These are phyloP conservation scores for Mycoemilia scoparia DNA, from an alignment of 192 early-diverging fungal genomes.

Conservation along the genomic window DNA sequence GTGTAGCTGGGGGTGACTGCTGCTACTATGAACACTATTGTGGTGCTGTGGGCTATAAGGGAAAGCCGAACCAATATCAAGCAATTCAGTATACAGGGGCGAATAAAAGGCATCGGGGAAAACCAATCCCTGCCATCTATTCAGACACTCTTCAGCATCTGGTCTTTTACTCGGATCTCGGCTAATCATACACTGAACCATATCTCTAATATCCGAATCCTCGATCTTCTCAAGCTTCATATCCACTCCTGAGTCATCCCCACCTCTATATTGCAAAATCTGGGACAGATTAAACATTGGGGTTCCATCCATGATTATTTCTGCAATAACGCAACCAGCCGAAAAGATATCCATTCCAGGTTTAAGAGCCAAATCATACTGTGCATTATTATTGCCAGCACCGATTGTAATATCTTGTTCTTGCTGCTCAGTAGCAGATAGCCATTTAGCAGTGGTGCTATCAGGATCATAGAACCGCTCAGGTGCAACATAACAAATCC, in stretches of 20 bases:
- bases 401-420: too few species aligned
- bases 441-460: conserved; percentile 11
- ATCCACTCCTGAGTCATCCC: conserved; percentile 46
- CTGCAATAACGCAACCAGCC: conserved; percentile 77
- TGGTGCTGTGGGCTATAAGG: too few species aligned
- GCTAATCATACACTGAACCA: conserved; percentile 81
- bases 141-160: conserved; percentile 58
- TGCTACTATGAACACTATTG: too few species aligned
- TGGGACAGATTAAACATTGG: conserved; percentile 84
- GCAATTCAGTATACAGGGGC: conserved; percentile 33
- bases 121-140: conserved; percentile 35
- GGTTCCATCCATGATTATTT: conserved; percentile 84
- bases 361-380: conserved; percentile 30
- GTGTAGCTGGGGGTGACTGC: too few species aligned
- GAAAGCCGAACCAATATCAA: too few species aligned
- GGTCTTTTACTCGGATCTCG: conserved; percentile 54
- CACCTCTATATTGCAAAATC: conserved; percentile 70
- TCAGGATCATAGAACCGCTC: conserved; percentile 80
- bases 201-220: conserved; percentile 48
- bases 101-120: conserved; percentile 35
- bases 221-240: conserved; percentile 64
- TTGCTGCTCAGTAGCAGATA: conserved; percentile 9
- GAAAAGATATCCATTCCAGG: conserved; percentile 92
- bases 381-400: background rate
- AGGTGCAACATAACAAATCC: conserved; percentile 87